These are phyloP conservation scores for Penicillium nucicola DNA, from an alignment of 495 filamentous ascomycete species.

Conservation along the genomic window DNA sequence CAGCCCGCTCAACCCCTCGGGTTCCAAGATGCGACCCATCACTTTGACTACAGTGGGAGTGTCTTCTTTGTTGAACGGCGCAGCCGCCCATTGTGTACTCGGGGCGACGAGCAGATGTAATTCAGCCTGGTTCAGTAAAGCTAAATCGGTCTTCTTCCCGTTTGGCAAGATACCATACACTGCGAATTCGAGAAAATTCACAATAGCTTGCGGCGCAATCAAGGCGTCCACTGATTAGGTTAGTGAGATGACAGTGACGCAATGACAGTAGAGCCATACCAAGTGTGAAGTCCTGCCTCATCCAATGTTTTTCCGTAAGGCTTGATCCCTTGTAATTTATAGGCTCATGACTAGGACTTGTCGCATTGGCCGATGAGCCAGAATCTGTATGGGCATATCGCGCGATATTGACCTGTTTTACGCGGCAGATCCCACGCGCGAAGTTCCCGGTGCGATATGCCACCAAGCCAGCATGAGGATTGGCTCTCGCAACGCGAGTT, in stretches of 20 bases:
- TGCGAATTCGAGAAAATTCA: constrained; percentile 5
- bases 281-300: background rate
- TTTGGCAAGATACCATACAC: constrained; percentile 1
- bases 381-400: constrained; percentile 8
- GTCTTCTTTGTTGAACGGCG: constrained; percentile 3
- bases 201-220: constrained; percentile 1
- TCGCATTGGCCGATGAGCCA: background rate
- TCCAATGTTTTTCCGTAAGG: constrained; percentile 8
- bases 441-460: background rate
- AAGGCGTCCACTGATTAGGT: constrained; percentile 4
- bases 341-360: background rate
- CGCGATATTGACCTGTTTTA: constrained; percentile 1
- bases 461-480: background rate
- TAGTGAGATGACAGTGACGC: background rate
- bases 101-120: constrained; percentile 3
- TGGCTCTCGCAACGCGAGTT: background rate
- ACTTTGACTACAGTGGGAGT: background rate
- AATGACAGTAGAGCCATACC: background rate
- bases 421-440: constrained; percentile 5
- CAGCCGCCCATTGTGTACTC: constrained; percentile 8
- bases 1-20: background rate
- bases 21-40: background rate
- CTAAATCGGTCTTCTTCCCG: constrained; percentile 6
- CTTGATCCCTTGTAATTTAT: constrained; percentile 2
- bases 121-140: constrained; percentile 5